Evolutionary conservation across 2,329 filamentous ascomycete genomes (phyloP).

Genomic region (Colletotrichum coccodes): DNA sequence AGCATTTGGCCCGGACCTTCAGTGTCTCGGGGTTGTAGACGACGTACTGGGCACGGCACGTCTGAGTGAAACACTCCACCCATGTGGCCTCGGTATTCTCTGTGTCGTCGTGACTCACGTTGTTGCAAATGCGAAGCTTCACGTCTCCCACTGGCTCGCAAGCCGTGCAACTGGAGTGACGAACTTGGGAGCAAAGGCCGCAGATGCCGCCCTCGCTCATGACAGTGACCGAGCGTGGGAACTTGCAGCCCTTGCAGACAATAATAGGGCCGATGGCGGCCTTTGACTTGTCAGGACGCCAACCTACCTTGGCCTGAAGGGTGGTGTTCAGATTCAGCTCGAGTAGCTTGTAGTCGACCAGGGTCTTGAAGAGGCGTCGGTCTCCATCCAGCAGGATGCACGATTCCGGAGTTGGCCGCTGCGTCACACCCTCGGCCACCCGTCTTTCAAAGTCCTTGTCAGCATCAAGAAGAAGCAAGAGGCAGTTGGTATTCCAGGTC

Average conservation of each 20-base stretch:
- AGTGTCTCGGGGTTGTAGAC: slow-evolving; percentile 55
- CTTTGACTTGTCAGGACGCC: slow-evolving; percentile 56
- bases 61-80: slow-evolving; percentile 56
- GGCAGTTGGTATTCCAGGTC: slow-evolving; percentile 58
- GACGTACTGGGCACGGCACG: slow-evolving; percentile 60
- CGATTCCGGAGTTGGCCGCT: slow-evolving; percentile 18
- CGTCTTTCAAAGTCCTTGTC: slow-evolving; percentile 48
- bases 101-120: slow-evolving; percentile 45
- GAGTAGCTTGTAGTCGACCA: slow-evolving; percentile 58
- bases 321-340: slow-evolving; percentile 57
- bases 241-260: slow-evolving; percentile 52
- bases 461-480: slow-evolving; percentile 58
- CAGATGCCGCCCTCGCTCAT: slow-evolving; percentile 53
- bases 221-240: slow-evolving; percentile 60
- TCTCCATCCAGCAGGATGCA: slow-evolving; percentile 48
- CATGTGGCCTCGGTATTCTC: slow-evolving; percentile 48
- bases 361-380: slow-evolving; percentile 51
- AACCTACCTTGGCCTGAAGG: slow-evolving; percentile 53
- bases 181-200: slow-evolving; percentile 48
- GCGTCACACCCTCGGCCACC: slow-evolving; percentile 36
- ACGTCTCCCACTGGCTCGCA: slow-evolving; percentile 38
- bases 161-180: slow-evolving; percentile 35
- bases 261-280: slow-evolving; percentile 53
- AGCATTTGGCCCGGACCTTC: slow-evolving; percentile 58
- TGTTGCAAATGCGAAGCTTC: slow-evolving; percentile 34